A percentile compares a stretch with the other conserved stretches of the same genome.
Conservation (phyloP, 352 stramenopile species). For the Thalassiosira sp. region DNA sequence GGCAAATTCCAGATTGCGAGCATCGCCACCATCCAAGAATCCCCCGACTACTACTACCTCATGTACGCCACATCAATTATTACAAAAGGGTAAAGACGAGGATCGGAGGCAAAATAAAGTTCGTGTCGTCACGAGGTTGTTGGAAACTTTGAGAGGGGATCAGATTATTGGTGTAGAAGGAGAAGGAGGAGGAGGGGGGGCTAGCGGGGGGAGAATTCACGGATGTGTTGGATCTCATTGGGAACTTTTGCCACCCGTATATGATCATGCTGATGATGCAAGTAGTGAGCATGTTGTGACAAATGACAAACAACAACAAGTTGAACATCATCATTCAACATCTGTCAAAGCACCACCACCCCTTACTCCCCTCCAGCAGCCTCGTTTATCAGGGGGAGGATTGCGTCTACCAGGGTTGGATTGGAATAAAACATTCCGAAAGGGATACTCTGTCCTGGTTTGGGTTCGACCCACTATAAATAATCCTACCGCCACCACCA, state of each 20-base stretch:
- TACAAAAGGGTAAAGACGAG: constrained; percentile 32
- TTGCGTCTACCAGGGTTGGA: constrained; percentile 68
- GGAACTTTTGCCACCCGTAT: constrained; percentile 51
- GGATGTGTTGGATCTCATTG: constrained; percentile 57
- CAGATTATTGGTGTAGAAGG: neutral
- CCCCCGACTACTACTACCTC: constrained; percentile 16
- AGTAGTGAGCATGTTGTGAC: neutral
- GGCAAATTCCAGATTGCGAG: neutral
- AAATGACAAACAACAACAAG: neutral
- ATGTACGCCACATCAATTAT: constrained; percentile 19
- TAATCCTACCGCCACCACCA: constrained; percentile 1
- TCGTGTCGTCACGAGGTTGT: constrained; percentile 21
- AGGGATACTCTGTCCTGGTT: constrained; percentile 77
- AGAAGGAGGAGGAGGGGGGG: neutral
- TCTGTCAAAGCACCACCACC: too few relatives aligned
- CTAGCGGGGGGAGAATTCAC: constrained; percentile 43
- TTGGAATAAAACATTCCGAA: constrained; percentile 78
- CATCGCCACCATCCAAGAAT: too few relatives aligned
- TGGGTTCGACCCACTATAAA: constrained; percentile 72
- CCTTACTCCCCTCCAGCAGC: neutral
- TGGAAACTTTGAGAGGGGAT: constrained; percentile 39
- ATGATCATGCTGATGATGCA: neutral
- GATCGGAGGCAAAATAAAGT: constrained; percentile 41
- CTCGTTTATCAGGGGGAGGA: constrained; percentile 33
- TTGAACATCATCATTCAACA: neutral